These are phyloP conservation scores for Beauveria sp. DNA, from an alignment of 2,329 filamentous ascomycete genomes.

Conservation along the genomic window DNA sequence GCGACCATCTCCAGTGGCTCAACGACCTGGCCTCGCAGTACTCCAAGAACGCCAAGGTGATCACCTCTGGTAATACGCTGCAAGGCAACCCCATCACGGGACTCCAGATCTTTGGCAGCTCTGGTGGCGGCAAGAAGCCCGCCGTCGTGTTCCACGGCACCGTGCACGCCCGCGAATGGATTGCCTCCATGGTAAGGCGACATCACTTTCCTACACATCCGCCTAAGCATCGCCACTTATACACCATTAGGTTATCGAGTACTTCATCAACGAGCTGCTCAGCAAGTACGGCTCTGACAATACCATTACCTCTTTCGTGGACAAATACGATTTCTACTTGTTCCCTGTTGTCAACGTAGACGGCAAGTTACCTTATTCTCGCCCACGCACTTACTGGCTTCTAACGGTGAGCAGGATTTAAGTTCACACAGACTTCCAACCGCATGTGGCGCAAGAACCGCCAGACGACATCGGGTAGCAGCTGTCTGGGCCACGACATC, in stretches of 20 bases:
- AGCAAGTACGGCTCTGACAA: slow-evolving; percentile 33
- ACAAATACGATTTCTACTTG: slow-evolving; percentile 60
- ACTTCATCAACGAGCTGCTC: slow-evolving; percentile 42
- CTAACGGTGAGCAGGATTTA: slow-evolving; percentile 37
- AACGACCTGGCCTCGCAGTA: slow-evolving; percentile 35
- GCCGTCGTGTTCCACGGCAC: slow-evolving; percentile 50
- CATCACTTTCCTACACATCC: neutral
- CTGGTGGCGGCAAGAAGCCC: slow-evolving; percentile 35
- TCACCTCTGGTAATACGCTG: slow-evolving; percentile 39
- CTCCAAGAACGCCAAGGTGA: slow-evolving; percentile 38
- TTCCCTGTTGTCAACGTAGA: slow-evolving; percentile 57
- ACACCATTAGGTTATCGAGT: slow-evolving; percentile 36
- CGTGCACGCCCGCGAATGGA: slow-evolving; percentile 55
- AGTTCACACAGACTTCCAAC: slow-evolving; percentile 48
- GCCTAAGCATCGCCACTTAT: neutral
- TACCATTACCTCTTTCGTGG: slow-evolving; percentile 38
- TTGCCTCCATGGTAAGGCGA: slow-evolving; percentile 39
- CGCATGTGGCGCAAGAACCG: slow-evolving; percentile 58
- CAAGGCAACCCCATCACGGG: slow-evolving; percentile 52
- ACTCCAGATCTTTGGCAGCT: slow-evolving; percentile 45
- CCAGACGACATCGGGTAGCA: slow-evolving; percentile 29
- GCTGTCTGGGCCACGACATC: slow-evolving; percentile 46
- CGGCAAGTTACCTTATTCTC: slow-evolving; percentile 27
- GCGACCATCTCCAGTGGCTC: slow-evolving; percentile 42
- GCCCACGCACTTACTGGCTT: neutral